Conservation (phyloP, 257 asterid species). For the Cordia subcordata region DNA sequence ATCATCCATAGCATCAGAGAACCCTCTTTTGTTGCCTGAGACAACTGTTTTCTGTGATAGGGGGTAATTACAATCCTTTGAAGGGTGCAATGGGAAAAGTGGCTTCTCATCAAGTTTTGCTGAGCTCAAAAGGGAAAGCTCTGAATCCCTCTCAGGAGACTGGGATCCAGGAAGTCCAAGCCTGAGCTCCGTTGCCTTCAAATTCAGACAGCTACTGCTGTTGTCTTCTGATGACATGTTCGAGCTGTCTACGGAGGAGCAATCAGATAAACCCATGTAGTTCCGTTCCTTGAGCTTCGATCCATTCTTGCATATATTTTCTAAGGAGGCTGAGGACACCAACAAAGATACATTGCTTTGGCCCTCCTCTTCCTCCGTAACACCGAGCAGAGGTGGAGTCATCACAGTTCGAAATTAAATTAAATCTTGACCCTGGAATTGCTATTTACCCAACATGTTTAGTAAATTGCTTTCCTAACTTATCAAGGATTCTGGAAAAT, state of each 20-base stretch:
- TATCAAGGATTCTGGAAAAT: not conserved
- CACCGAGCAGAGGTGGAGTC: conserved; percentile 50
- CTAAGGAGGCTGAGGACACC: conserved; percentile 47
- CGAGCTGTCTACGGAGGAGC: conserved; percentile 71
- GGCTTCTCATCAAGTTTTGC: conserved; percentile 51
- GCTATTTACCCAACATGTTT: conserved; percentile 2
- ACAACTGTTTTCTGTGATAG: conserved; percentile 31
- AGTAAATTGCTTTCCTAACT: conserved; percentile 1
- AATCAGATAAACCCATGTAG: conserved; percentile 66
- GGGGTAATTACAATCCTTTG: conserved; percentile 25
- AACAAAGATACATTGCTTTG: conserved; percentile 42
- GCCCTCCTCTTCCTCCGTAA: conserved; percentile 43
- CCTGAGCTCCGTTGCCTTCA: conserved; percentile 69
- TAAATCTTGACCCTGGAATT: conserved; percentile 11
- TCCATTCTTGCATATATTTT: conserved; percentile 36
- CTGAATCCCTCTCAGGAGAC: conserved; percentile 47
- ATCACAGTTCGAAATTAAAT: conserved; percentile 31
- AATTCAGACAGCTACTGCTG: conserved; percentile 34
- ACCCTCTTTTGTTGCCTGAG: conserved; percentile 71
- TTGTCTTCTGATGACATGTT: conserved; percentile 39
- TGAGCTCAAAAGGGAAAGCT: conserved; percentile 23
- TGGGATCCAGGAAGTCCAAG: conserved; percentile 67
- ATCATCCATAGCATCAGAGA: conserved; percentile 64
- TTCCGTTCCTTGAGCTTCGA: conserved; percentile 49
- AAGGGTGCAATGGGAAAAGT: conserved; percentile 55